Conservation (phyloP, 176 grass and related monocot species). For the Avena atlantica region DNA sequence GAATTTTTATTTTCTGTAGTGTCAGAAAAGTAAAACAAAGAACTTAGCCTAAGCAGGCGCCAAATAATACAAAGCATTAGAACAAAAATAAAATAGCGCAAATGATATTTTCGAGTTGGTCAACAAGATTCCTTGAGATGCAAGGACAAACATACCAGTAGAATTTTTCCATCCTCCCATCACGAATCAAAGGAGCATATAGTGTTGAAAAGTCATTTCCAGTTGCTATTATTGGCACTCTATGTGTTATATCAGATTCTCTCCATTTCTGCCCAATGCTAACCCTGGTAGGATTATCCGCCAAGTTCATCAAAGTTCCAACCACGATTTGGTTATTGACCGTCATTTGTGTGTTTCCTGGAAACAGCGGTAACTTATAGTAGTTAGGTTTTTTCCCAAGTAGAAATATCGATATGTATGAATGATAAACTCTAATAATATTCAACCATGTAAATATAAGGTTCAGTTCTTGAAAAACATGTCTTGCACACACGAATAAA, state of each 20-base stretch:
- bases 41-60: neutral
- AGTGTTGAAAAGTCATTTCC: conserved; percentile 94
- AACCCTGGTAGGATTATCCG: conserved; percentile 91
- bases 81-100: neutral
- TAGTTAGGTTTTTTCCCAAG: conserved; percentile 11
- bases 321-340: conserved; percentile 96
- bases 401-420: conserved; percentile 1
- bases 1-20: neutral
- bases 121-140: conserved; percentile 30
- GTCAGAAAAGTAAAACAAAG: neutral
- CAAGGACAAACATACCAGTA: conserved; percentile 72
- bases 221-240: conserved; percentile 84
- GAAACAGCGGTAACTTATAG: conserved; percentile 31
- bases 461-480: neutral
- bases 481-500: conserved; percentile 14
- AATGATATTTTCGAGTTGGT: conserved; percentile 2
- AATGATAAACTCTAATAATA: conserved; percentile 22
- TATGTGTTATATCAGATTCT: conserved; percentile 84
- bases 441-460: neutral
- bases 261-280: conserved; percentile 92
- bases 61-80: neutral
- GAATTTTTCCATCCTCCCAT: conserved; percentile 93
- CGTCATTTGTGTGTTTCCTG: conserved; percentile 98
- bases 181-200: conserved; percentile 94
- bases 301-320: conserved; percentile 95